Conservation (phyloP, 2,329 filamentous ascomycete genomes). For the Aspergillus pseudoglaucus region DNA sequence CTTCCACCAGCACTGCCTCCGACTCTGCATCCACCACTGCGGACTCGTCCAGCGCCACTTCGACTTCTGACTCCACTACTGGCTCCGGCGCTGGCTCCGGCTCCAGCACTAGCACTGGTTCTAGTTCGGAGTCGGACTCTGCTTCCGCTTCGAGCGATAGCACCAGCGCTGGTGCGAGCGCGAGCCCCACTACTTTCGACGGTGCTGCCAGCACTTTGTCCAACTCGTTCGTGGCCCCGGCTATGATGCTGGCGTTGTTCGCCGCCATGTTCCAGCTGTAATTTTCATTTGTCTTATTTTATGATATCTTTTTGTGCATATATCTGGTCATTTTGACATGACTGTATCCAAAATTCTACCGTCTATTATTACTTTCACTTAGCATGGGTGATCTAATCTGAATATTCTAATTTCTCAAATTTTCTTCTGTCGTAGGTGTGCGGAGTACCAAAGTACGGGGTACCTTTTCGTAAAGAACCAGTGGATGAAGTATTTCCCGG, state of each 20-base stretch:
- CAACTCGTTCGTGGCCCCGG: slow-evolving; percentile 15
- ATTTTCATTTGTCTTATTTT: slow-evolving; percentile 4
- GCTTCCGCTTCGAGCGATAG: slow-evolving; percentile 5
- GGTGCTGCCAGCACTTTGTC: slow-evolving; percentile 17
- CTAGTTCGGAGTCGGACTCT: slow-evolving; percentile 9
- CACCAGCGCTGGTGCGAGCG: slow-evolving; percentile 4
- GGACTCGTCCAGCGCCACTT: not conserved
- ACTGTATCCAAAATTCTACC: not conserved
- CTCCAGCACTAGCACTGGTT: slow-evolving; percentile 7
- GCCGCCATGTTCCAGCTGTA: slow-evolving; percentile 26
- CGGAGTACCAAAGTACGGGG: not conserved
- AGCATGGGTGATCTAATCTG: too few species aligned
- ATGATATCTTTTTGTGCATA: slow-evolving; percentile 5
- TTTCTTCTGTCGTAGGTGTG: too few species aligned
- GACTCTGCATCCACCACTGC: slow-evolving; percentile 1
- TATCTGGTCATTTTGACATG: not conserved
- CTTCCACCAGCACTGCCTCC: not conserved
- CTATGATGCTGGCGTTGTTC: slow-evolving; percentile 15
- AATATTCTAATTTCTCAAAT: too few species aligned
- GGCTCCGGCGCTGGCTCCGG: slow-evolving; percentile 9
- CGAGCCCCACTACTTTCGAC: slow-evolving; percentile 10
- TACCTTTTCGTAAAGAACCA: too few species aligned
- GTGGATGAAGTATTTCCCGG: too few species aligned
- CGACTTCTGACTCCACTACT: not conserved
- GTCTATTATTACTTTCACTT: not conserved